A percentile compares a stretch with the other conserved stretches of the same genome.
phyloP scores from a whole-genome alignment of 2,329 filamentous ascomycete species.

The Cercospora canescens region DNA sequence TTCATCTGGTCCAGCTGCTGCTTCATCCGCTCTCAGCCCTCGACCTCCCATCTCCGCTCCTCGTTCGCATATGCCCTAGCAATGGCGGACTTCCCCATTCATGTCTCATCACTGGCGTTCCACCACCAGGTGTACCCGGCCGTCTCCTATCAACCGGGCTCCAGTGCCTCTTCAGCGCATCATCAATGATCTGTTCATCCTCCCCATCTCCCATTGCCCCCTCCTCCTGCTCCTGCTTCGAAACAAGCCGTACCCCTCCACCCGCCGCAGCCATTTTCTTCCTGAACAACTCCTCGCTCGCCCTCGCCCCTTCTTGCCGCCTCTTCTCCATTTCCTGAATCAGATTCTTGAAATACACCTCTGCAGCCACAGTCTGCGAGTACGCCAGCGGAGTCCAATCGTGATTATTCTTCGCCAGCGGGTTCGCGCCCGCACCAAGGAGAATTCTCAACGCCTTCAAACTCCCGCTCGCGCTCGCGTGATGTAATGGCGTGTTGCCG shows the following conservation, averaged over 20 bases:
- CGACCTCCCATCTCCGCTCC: slow-evolving; percentile 21
- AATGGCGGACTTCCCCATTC: slow-evolving; percentile 28
- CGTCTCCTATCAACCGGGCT: slow-evolving; percentile 33
- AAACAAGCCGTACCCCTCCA: slow-evolving; percentile 31
- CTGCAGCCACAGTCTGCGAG: slow-evolving; percentile 76
- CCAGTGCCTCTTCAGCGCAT: slow-evolving; percentile 35
- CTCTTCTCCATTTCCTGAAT: slow-evolving; percentile 70
- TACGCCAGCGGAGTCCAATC: slow-evolving; percentile 85
- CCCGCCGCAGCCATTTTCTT: slow-evolving; percentile 23
- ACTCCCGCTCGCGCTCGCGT: slow-evolving; percentile 80
- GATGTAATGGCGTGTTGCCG: slow-evolving; percentile 86
- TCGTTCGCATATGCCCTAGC: slow-evolving; percentile 27
- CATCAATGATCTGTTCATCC: slow-evolving; percentile 30
- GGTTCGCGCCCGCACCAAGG: slow-evolving; percentile 75
- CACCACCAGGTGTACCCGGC: slow-evolving; percentile 28
- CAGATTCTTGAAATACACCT: slow-evolving; percentile 79
- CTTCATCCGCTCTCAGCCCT: slow-evolving; percentile 10
- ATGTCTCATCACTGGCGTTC: slow-evolving; percentile 33
- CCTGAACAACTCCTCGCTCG: slow-evolving; percentile 33
- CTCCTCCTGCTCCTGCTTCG: slow-evolving; percentile 19
- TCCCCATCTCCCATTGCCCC: slow-evolving; percentile 17
- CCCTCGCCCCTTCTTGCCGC: slow-evolving; percentile 46
- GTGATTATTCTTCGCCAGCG: slow-evolving; percentile 70
- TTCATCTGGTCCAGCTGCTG: neutral
- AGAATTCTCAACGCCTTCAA: slow-evolving; percentile 74